Evolutionary conservation across 495 filamentous ascomycete species (phyloP).

Genomic region (Bombardia bombarda): DNA sequence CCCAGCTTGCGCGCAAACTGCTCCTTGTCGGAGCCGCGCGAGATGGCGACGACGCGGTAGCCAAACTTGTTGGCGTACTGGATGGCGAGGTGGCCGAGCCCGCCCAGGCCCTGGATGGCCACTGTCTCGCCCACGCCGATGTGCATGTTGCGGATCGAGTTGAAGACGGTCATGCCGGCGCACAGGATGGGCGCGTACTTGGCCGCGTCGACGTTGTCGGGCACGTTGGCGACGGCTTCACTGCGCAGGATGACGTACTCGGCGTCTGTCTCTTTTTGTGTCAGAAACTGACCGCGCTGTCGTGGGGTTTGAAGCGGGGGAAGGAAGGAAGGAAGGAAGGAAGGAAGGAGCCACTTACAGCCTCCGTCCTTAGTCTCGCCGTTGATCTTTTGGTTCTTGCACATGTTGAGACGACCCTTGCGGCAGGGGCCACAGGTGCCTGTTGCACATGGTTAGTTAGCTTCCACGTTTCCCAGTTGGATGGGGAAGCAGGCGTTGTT

Average conservation of each 20-base stretch:
- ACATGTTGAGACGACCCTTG: slow-evolving; percentile 48
- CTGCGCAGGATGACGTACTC: slow-evolving; percentile 54
- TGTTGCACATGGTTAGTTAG: too few species aligned
- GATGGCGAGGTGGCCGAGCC: slow-evolving; percentile 59
- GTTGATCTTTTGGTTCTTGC: slow-evolving; percentile 41
- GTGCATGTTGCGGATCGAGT: slow-evolving; percentile 55
- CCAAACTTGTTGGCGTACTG: slow-evolving; percentile 61
- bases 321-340: background rate
- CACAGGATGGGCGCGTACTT: slow-evolving; percentile 61
- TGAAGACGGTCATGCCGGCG: slow-evolving; percentile 67
- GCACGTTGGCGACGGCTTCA: slow-evolving; percentile 59
- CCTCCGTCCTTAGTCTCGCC: slow-evolving; percentile 46
- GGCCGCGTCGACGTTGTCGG: slow-evolving; percentile 47
- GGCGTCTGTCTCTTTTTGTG: slow-evolving; percentile 34
- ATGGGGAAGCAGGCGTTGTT: background rate
- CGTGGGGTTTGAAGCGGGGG: too few species aligned
- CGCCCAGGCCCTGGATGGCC: slow-evolving; percentile 58
- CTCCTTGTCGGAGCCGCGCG: slow-evolving; percentile 48
- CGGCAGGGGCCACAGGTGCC: slow-evolving; percentile 13
- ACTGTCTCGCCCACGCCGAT: slow-evolving; percentile 50
- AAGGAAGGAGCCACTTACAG: slow-evolving; percentile 15
- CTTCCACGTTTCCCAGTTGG: background rate
- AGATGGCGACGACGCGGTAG: slow-evolving; percentile 56
- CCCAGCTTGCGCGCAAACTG: slow-evolving; percentile 53
- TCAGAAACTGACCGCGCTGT: too few species aligned